Evolutionary conservation across 805 yeast species (phyloP), one percentile per base, ranked within the genome.

Genomic region (Metschnikowia santaceciliae): DNA sequence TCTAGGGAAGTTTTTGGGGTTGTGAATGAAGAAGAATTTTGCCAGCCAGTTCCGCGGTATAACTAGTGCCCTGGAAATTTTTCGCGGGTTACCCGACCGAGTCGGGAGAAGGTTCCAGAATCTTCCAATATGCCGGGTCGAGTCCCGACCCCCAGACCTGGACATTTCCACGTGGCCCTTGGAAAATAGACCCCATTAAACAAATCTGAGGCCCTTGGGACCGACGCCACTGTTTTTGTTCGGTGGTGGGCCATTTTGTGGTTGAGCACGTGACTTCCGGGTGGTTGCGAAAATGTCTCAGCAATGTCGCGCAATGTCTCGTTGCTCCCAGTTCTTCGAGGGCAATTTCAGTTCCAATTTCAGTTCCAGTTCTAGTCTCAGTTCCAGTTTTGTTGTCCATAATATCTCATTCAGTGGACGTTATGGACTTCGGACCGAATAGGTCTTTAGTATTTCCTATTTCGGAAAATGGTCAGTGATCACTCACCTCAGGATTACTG

Each of bases 71-170:
- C 23, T 37, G 37, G 56, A 52, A 55, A 61, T 58, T 50, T 53
- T 60, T 57, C 59, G 56, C 59, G 55, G 55, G 65, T 59, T 61
- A 59, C 63, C 64, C 64, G 65, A 56, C 58, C 51, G 42, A 49
- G 42, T 46, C 48, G 32, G 35, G 42, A 26, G 49, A 39, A 54
- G 19, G 40, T 58, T 56, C 62, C 50, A 53, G 62, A 59, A 59
- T 39, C 38, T 50, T 52, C 58, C 44, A 26, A 20, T 3, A 23
- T 15, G 6, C n/a, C 15, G 22, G n/a, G 39, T 13, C 23, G 33
- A 22, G 47, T 15, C 7, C 32, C 8, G 32, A 11, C 32, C 4
- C 32, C 32, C 42, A 7, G 22, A 6, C 6, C 11, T 6, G 13
- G 30, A 11, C 7, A 7, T 6, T 23, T 22, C 2, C 7, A 6